These are phyloP conservation scores for Termitomyces sp. DNA, from an alignment of 768 basidiomycete species.

Conservation along the genomic window DNA sequence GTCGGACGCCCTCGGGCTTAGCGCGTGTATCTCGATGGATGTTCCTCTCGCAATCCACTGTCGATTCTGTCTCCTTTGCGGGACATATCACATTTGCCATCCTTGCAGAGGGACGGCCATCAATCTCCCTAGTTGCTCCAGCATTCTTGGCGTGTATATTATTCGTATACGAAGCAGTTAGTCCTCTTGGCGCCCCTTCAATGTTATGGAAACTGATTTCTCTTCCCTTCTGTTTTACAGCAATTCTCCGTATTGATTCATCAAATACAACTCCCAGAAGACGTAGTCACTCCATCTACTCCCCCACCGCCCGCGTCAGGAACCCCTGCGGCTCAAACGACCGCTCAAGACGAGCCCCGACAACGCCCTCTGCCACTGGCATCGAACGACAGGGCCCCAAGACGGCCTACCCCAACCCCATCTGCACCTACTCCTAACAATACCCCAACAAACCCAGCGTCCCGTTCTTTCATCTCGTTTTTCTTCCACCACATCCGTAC, in stretches of 20 bases:
- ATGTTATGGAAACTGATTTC: background rate
- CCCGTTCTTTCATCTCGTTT: constrained; percentile 45
- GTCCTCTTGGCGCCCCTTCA: background rate
- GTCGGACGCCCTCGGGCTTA: constrained; percentile 76
- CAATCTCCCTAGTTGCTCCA: constrained; percentile 78
- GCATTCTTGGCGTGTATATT: constrained; percentile 81
- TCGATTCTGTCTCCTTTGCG: constrained; percentile 84
- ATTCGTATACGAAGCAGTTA: constrained; percentile 82
- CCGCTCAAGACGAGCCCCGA: background rate
- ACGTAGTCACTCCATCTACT: constrained; percentile 30
- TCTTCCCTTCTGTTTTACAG: constrained; percentile 35
- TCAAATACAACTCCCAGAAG: constrained; percentile 82
- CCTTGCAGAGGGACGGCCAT: constrained; percentile 77
- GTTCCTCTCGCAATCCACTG: constrained; percentile 73
- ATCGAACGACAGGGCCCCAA: constrained; percentile 19
- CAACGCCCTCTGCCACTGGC: constrained; percentile 7
- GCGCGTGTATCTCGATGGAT: constrained; percentile 82
- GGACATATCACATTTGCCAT: constrained; percentile 89
- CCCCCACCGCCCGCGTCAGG: constrained; percentile 20
- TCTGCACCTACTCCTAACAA: constrained; percentile 21
- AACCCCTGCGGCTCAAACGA: constrained; percentile 16
- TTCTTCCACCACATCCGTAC: constrained; percentile 59
- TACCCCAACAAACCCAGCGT: constrained; percentile 17
- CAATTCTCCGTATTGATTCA: constrained; percentile 82
- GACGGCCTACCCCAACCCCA: constrained; percentile 24